These are phyloP conservation scores for Aspergillus fischeri DNA, from an alignment of 2,329 filamentous ascomycete species.

Conservation along the genomic window DNA sequence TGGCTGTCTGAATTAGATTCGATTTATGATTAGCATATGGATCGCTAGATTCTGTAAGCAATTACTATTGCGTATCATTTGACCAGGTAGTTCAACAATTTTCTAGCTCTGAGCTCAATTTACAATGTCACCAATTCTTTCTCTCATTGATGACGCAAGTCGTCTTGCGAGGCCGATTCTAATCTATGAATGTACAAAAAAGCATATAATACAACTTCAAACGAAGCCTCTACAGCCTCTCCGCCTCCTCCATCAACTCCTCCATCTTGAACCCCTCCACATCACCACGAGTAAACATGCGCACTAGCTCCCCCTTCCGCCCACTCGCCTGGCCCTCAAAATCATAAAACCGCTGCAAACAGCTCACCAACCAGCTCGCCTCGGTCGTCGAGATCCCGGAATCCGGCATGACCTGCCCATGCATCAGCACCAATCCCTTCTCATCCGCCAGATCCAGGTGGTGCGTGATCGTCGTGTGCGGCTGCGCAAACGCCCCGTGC, in stretches of 20 bases:
- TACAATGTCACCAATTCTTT: no score
- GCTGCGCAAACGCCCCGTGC: slow-evolving; percentile 80
- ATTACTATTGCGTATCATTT: not conserved
- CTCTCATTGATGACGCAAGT: not conserved
- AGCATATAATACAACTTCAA: not conserved
- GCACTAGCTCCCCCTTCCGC: slow-evolving; percentile 66
- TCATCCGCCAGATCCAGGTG: slow-evolving; percentile 73
- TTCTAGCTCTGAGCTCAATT: not conserved
- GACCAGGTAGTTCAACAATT: no score
- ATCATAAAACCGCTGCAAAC: slow-evolving; percentile 87
- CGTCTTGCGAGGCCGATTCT: not conserved
- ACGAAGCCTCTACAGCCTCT: slow-evolving; percentile 61
- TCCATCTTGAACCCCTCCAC: slow-evolving; percentile 71
- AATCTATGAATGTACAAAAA: not conserved
- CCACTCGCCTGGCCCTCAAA: slow-evolving; percentile 54
- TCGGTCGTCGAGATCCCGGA: slow-evolving; percentile 73
- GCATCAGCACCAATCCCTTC: slow-evolving; percentile 79
- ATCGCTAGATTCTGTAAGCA: not conserved
- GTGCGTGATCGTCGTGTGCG: slow-evolving; percentile 92
- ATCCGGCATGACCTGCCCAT: slow-evolving; percentile 72
- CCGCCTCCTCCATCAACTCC: slow-evolving; percentile 80
- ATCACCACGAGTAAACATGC: slow-evolving; percentile 79
- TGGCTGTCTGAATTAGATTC: not conserved
- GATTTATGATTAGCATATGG: not conserved
- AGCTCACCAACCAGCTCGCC: slow-evolving; percentile 87